phyloP scores from a whole-genome alignment of 768 basidiomycete genomes.

The Dioszegia hungarica region DNA sequence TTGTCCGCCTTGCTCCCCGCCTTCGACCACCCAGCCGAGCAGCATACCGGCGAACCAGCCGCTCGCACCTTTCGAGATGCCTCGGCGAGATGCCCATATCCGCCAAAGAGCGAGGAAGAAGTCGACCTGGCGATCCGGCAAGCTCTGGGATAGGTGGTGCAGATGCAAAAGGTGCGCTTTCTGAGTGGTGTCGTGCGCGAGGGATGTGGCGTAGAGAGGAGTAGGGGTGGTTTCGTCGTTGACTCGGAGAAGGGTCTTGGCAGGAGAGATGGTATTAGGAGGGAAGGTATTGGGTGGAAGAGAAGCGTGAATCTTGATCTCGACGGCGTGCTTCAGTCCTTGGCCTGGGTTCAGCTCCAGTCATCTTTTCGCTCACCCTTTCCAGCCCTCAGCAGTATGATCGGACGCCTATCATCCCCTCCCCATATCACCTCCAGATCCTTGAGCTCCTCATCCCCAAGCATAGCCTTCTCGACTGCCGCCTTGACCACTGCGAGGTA shows the following conservation, averaged over 20 bases:
- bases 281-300: conserved; percentile 58
- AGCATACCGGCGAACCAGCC: conserved; percentile 59
- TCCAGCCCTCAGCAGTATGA: conserved; percentile 29
- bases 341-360: conserved; percentile 11
- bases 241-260: conserved; percentile 62
- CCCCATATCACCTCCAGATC: conserved; percentile 29
- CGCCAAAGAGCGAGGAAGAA: conserved; percentile 75
- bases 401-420: conserved; percentile 29
- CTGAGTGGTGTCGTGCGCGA: conserved; percentile 55
- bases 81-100: conserved; percentile 85
- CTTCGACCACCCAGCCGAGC: conserved; percentile 53
- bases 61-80: conserved; percentile 47
- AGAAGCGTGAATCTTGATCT: conserved; percentile 70
- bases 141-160: conserved; percentile 56
- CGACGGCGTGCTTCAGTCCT: conserved; percentile 59
- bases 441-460: conserved; percentile 14
- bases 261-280: conserved; percentile 61
- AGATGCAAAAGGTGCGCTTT: conserved; percentile 56
- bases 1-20: conserved; percentile 57
- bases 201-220: conserved; percentile 71
- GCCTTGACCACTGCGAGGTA: conserved; percentile 77
- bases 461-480: conserved; percentile 50
- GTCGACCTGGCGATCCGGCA: conserved; percentile 58
- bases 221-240: conserved; percentile 53
- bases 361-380: conserved; percentile 33